Base-by-base conservation (phyloP, 768 basidiomycete genomes). In the Roridomyces roridus region DNA sequence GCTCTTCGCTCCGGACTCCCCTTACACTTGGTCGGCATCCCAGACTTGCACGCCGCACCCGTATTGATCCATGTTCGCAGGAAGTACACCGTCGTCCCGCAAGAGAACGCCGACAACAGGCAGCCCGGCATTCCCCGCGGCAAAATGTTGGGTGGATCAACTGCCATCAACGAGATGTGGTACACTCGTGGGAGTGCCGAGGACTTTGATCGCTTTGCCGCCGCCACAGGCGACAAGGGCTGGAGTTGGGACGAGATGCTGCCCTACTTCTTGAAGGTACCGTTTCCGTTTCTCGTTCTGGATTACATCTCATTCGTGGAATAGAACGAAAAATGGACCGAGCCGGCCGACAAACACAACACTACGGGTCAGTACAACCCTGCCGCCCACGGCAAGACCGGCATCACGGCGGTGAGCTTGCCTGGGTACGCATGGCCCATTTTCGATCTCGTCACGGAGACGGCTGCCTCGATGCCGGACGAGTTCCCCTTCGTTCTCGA, bases 401-500 rank as follows among this genome's bases (percentile, higher is more conserved):
- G 43, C 4, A 44, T 44, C 21, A 44, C 8, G 8, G 3, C 43
- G 6, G 43, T 44, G 7, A 44, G 43, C 25, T 24, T 44, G 7
- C 20, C 20, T 18, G 43, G 43, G 2, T 44, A 24, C n/a, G 14
- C 43, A 24, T 26, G 25, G 21, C 25, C 43, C 7, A 24, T 44
- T 15, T 23, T 18, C 21, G 6, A 7, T 23, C 21, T 7, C 10
- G 42, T 44, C 15, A 44, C 25, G 11, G 31, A 34, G 15, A 34
- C 72, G 4, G 68, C 70, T 1, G 4, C 50, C 4, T 57, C 69
- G 26, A 37, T 70, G 15, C 28, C 54, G 5, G 54, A 65, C 0
- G 66, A 69, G 23, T 76, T 72, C 55, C 72, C 71, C 2, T 75
- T 60, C 62, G 71, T 69, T 34, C 17, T 60, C n/a, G 75, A 77